Evolutionary conservation across 2,329 filamentous ascomycete genomes (phyloP), one percentile per base, ranked within the genome.

Genomic region (Colletotrichum tanaceti): DNA sequence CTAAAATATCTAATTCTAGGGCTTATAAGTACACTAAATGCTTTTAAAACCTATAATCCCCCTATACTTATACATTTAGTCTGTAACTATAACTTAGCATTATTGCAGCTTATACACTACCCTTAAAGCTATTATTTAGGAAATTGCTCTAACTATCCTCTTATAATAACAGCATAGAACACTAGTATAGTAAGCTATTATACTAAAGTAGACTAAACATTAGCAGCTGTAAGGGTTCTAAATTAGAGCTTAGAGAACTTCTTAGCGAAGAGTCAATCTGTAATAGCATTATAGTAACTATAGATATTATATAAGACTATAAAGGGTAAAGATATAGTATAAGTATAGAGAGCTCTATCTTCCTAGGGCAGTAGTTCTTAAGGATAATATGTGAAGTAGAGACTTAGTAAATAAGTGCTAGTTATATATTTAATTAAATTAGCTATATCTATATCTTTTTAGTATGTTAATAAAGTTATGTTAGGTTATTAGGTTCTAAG

Each of bases 51-150:
- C 18, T 11, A 22, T 14, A 11, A 49, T 49, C 22, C 10, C n/a
- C n/a, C 10, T 22, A 22, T 49, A 22, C 16, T 49, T 22, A 49
- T 39, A 63, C 82, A 79, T 28, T 73, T 82, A 82, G 80, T 28
- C 73, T 82, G 58, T 79, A 83, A 72, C 73, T 81, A 57, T 78
- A 79, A 58, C 71, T 81, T 16, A 79, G 79, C 11, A 80, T 82
- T 38, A 74, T 80, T 28, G 80, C 80, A 2, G 78, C 77, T 28
- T 81, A 78, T 41, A 75, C 81, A 11, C 79, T 80, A 5, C 75
- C 78, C 6, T 73, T 83, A 32, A 78, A 78, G 38, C 79, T 79
- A 2, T 73, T 81, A 4, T 74, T 80, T 41, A 68, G 71, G 60
- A 72, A 73, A 38, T 67, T 71, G 47, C 74, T 79, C 35, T 70